phyloP scores from a whole-genome alignment of 1,139 yeast species.

The Yamadazyma aaseri region DNA sequence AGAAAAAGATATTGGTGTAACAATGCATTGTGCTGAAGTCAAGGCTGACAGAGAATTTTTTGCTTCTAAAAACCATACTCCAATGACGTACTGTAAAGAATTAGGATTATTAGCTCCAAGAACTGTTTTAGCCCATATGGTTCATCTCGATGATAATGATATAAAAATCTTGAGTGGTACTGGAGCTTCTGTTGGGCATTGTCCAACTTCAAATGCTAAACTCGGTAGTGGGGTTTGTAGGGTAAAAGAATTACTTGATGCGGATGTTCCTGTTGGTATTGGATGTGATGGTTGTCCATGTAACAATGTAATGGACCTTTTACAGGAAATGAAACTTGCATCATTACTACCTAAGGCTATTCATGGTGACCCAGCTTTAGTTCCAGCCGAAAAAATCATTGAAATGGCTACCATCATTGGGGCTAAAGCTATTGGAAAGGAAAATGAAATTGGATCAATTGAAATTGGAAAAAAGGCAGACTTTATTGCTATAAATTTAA shows the following conservation, averaged over 20 bases:
- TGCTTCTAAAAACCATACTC: slow-evolving; percentile 19
- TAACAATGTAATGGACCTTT: slow-evolving; percentile 21
- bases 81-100: slow-evolving; percentile 20
- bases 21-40: slow-evolving; percentile 23
- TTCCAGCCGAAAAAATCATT: slow-evolving; percentile 22
- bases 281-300: slow-evolving; percentile 24
- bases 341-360: slow-evolving; percentile 24
- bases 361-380: slow-evolving; percentile 17
- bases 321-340: slow-evolving; percentile 24
- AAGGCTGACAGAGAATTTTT: slow-evolving; percentile 20
- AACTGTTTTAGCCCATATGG: slow-evolving; percentile 21
- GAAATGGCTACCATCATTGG: slow-evolving; percentile 20
- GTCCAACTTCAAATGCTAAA: slow-evolving; percentile 28
- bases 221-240: slow-evolving; percentile 23
- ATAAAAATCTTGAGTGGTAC: slow-evolving; percentile 18
- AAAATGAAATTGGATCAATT: slow-evolving; percentile 19
- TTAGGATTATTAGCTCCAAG: slow-evolving; percentile 20
- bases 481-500: slow-evolving; percentile 18
- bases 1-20: slow-evolving; percentile 18
- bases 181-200: slow-evolving; percentile 23
- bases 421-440: slow-evolving; percentile 18
- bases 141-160: slow-evolving; percentile 22
- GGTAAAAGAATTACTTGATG: slow-evolving; percentile 22
- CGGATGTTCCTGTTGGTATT: slow-evolving; percentile 21
- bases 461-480: slow-evolving; percentile 24